Conservation (phyloP, 345 rosid genomes). For the Brassica rapa region DNA sequence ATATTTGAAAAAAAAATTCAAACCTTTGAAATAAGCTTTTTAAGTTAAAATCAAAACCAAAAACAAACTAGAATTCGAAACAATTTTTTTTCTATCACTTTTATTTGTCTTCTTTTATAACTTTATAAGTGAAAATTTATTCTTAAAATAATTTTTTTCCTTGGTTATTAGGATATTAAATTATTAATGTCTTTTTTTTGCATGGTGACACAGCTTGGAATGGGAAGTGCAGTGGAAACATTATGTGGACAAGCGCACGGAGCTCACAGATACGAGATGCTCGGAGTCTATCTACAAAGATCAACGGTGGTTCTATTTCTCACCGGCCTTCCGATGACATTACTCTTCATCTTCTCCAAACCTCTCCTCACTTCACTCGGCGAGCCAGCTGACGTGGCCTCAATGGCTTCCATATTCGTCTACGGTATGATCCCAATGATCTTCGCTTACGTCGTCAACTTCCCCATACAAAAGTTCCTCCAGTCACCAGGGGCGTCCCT, state of each 20-base stretch:
- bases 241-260: slow-evolving; percentile 85
- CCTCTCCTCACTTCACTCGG: slow-evolving; percentile 54
- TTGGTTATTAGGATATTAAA: no score
- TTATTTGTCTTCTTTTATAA: no score
- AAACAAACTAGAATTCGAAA: no score
- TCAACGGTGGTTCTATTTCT: slow-evolving; percentile 54
- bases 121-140: no score
- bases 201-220: slow-evolving; percentile 50
- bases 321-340: slow-evolving; percentile 51
- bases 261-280: slow-evolving; percentile 61
- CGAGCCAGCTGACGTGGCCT: slow-evolving; percentile 61
- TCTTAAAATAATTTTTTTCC: no score
- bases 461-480: slow-evolving; percentile 66
- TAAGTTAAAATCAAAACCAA: no score
- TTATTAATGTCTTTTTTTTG: no score
- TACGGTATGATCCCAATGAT: slow-evolving; percentile 68
- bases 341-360: slow-evolving; percentile 60
- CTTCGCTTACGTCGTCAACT: slow-evolving; percentile 65
- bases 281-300: slow-evolving; percentile 73
- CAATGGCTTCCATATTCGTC: slow-evolving; percentile 55
- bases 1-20: no score
- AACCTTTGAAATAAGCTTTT: no score
- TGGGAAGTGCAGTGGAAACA: slow-evolving; percentile 91
- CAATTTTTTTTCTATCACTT: no score
- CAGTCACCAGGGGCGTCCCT: no score